A percentile compares a stretch with the other conserved stretches of the same genome.
These are phyloP conservation scores for Toxoplasma gondii DNA, from an alignment of 169 alveolate species.

Conservation along the genomic window DNA sequence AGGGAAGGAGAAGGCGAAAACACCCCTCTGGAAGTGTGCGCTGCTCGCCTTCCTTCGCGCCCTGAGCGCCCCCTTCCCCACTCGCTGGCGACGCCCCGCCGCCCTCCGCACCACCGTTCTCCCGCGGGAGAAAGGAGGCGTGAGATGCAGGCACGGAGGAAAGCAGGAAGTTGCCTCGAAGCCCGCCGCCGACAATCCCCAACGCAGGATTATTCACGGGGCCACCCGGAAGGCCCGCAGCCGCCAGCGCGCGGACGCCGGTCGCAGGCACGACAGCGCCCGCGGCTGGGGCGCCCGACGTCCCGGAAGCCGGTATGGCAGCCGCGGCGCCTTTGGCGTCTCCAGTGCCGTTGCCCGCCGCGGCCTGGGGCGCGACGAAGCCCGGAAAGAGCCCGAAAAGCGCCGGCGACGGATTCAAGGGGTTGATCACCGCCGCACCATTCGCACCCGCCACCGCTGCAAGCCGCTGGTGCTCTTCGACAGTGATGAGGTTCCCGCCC, in stretches of 20 bases:
- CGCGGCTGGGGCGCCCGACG: background rate
- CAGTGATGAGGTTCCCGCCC: background rate
- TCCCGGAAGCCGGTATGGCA: background rate
- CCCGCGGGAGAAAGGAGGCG: background rate
- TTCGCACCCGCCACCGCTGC: background rate
- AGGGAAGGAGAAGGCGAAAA: background rate
- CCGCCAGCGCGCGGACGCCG: background rate
- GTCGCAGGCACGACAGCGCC: background rate
- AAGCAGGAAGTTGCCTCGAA: background rate
- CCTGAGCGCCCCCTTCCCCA: background rate
- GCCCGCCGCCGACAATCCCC: background rate
- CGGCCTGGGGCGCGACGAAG: background rate
- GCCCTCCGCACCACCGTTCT: background rate
- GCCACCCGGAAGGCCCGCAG: background rate
- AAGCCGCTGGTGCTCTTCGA: background rate
- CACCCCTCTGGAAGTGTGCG: background rate
- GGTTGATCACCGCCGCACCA: background rate
- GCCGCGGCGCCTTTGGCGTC: background rate
- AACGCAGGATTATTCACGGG: background rate
- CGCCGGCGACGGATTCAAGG: background rate
- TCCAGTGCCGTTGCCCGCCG: background rate
- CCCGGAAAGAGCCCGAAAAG: background rate
- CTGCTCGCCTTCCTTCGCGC: background rate
- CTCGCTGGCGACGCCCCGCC: background rate
- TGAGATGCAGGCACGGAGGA: background rate